Base-by-base conservation (phyloP, 2,329 filamentous ascomycete species). In the Chrysosphaeria jannelii region DNA sequence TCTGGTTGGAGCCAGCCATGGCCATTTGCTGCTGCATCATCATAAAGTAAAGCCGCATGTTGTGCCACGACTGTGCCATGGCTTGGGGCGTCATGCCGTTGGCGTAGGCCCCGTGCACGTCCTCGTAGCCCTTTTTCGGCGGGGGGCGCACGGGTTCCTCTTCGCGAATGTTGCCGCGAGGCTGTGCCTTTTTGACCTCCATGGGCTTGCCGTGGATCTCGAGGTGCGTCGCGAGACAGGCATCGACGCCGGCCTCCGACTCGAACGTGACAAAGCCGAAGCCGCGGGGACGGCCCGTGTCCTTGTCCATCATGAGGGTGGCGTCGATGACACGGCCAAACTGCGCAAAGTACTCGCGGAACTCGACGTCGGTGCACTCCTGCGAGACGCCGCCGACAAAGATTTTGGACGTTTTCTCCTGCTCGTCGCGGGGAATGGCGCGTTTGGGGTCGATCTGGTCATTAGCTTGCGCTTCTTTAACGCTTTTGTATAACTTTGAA, bases 241-340 rank as follows among this genome's bases (percentile, higher is more conserved):
- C 71, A 32, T 97, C 85, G 21, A 97, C 85, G 10, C 85, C 85
- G 10, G 75, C 67, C 38, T 97, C 85, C 33, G 69, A 88, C 45
- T 97, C 85, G 35, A 97, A 97, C 0, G 85, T 97, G 25, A 97
- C 85, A 42, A 97, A 97, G 9, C 85, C 85, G 38, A 97, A 97
- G 2, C 85, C 85, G 39, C 85, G 61, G 3, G 85, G 85, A 19
- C 85, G 64, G n/a, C 85, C 85, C 1, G 85, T 97, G 43, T 97
- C 85, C 47, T 97, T 97, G 43, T 97, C 85, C 66, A 97, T 97
- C 85, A 97, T 97, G 3, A 97, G 62, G 0, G 85, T 97, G 2
- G 85, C 85, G 46, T 97, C 85, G 19, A 97, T 69, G 11, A 97
- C 85, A 29, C 81, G 68, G 14, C 85, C 85, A 36, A 93, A 97